Conservation (phyloP, 2,329 filamentous ascomycete species). For the Phoma herbarum region DNA sequence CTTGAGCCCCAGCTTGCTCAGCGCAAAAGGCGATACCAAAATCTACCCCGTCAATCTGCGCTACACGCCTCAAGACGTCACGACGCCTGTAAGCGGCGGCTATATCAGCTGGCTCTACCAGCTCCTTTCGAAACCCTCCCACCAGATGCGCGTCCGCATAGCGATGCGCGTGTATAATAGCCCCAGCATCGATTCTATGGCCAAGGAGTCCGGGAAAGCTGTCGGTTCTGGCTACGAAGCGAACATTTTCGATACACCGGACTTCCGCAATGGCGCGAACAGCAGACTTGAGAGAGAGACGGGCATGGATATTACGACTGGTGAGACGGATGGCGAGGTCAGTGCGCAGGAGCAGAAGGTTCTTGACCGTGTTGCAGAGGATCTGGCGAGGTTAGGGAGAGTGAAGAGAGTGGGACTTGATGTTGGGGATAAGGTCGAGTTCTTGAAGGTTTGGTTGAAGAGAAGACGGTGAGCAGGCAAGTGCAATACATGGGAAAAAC, state of each 20-base stretch:
- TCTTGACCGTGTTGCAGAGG: slow-evolving; percentile 82
- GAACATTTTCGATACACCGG: slow-evolving; percentile 46
- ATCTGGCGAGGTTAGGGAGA: slow-evolving; percentile 83
- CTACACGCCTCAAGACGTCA: slow-evolving; percentile 88
- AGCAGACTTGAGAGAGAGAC: slow-evolving; percentile 16
- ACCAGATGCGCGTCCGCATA: slow-evolving; percentile 89
- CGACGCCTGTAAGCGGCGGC: slow-evolving; percentile 82
- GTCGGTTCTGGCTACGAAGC: slow-evolving; percentile 39
- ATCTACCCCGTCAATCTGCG: slow-evolving; percentile 92
- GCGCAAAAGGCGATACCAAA: slow-evolving; percentile 70
- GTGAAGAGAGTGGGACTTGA: slow-evolving; percentile 90
- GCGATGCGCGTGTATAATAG: slow-evolving; percentile 72
- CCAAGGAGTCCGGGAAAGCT: slow-evolving; percentile 20
- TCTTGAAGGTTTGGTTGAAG: slow-evolving; percentile 75
- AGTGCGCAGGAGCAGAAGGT: slow-evolving; percentile 68
- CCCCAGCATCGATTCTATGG: slow-evolving; percentile 31
- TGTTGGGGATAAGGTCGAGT: slow-evolving; percentile 81
- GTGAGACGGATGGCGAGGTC: slow-evolving; percentile 24
- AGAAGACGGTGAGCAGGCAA: slow-evolving; percentile 35
- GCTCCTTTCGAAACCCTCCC: slow-evolving; percentile 82
- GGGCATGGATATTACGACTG: slow-evolving; percentile 30
- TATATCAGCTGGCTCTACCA: slow-evolving; percentile 84
- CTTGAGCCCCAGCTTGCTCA: slow-evolving; percentile 78
- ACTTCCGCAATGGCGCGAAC: slow-evolving; percentile 33
- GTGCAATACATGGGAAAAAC: not conserved